Percentiles rank a stretch among this genome's conserved stretches.
Conservation (phyloP, 768 basidiomycete species). For the Lactarius sanguifluus region DNA sequence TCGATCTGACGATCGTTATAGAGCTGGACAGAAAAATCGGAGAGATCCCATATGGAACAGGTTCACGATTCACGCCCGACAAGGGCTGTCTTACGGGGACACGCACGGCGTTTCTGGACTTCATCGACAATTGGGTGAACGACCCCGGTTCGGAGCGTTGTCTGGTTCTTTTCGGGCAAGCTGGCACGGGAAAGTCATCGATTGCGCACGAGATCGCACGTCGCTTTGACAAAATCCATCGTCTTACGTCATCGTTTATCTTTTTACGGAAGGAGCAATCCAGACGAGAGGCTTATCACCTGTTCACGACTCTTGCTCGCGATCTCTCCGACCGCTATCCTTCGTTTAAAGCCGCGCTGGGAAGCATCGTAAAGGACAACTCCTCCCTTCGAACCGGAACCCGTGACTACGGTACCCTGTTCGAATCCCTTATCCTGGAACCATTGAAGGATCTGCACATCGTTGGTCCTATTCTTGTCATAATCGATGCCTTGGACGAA, state of each 20-base stretch:
- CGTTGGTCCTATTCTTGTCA: not conserved
- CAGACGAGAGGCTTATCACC: not conserved
- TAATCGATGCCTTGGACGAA: conserved; percentile 7
- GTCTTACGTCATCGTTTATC: not conserved
- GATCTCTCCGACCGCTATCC: not conserved
- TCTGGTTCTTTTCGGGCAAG: conserved; percentile 3
- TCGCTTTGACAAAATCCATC: not conserved
- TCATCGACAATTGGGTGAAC: not conserved
- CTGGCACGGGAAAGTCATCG: not conserved
- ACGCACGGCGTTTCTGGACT: not conserved
- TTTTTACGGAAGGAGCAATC: not conserved
- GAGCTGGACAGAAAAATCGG: not conserved
- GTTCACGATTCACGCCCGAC: not conserved
- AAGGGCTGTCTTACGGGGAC: not conserved
- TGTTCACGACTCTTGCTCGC: conserved; percentile 7
- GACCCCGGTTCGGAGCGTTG: not conserved
- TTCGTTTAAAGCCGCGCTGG: not conserved
- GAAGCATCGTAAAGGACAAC: not conserved
- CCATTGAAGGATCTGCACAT: not conserved
- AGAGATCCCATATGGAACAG: not conserved
- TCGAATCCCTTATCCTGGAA: not conserved
- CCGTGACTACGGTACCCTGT: not conserved
- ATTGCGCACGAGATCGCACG: not conserved
- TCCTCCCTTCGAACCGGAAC: not conserved
- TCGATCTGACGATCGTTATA: not conserved